Conservation (phyloP, 1,139 yeast genomes). For the Arxiozyma bovina region DNA sequence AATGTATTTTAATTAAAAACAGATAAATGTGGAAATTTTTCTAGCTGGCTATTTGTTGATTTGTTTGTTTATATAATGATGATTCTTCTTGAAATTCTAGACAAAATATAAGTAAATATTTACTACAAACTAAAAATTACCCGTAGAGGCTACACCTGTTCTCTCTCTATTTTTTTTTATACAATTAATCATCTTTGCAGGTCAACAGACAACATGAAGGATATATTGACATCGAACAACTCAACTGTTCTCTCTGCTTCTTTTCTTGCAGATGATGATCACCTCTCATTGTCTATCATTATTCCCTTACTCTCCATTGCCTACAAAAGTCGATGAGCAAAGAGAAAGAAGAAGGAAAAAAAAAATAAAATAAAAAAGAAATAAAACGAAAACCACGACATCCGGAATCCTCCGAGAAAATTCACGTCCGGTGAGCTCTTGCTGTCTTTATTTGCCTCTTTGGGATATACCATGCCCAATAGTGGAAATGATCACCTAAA, state of each 20-base stretch:
- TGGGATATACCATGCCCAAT: no score
- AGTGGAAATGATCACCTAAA: neutral
- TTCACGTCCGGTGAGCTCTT: neutral
- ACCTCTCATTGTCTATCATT: neutral
- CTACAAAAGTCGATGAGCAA: no score
- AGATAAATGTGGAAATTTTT: neutral
- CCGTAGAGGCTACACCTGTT: neutral
- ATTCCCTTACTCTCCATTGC: neutral
- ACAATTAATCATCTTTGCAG: neutral
- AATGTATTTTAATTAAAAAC: no score
- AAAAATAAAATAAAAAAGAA: no score
- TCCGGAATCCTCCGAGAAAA: neutral
- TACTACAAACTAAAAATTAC: neutral
- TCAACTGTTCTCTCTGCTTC: neutral
- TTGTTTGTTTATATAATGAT: neutral
- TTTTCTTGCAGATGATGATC: neutral
- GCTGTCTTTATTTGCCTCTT: neutral
- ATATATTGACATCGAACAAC: neutral
- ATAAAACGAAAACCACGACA: neutral
- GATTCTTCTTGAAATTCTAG: no score
- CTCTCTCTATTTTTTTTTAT: neutral
- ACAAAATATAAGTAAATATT: no score
- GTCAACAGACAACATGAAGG: no score
- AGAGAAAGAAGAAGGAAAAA: neutral
- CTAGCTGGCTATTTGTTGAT: neutral